Evolutionary conservation across 257 asterid species (phyloP).

Genomic region (Solanum tacnaense): DNA sequence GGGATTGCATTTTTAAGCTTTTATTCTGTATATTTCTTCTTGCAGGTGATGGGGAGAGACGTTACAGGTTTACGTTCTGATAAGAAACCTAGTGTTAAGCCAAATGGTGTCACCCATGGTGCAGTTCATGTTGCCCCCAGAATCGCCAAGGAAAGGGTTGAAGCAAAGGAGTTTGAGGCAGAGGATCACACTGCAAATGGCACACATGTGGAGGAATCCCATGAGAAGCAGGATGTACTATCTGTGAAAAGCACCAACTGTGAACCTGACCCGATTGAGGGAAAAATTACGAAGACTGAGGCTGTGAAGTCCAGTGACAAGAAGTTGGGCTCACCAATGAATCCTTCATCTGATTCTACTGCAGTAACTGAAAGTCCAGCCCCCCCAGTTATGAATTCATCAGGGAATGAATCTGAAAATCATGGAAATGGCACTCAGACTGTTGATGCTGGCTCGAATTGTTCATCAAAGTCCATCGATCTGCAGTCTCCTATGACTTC

Average conservation of each 20-base stretch:
- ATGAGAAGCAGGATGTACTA: constrained; percentile 47
- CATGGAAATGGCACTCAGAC: constrained; percentile 27
- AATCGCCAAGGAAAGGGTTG: constrained; percentile 18
- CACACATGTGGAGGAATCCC: constrained; percentile 14
- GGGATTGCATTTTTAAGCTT: background rate
- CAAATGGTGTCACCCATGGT: constrained; percentile 27
- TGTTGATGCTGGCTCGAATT: constrained; percentile 22
- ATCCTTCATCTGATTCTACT: constrained; percentile 37
- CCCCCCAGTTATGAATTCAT: constrained; percentile 20
- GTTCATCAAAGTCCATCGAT: constrained; percentile 23
- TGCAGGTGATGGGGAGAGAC: constrained; percentile 56
- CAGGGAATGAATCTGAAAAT: constrained; percentile 24
- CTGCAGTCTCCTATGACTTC: constrained; percentile 26
- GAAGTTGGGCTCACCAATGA: constrained; percentile 28
- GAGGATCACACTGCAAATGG: constrained; percentile 20
- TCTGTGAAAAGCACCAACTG: constrained; percentile 45
- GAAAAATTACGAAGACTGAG: constrained; percentile 38
- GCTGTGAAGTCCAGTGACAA: constrained; percentile 35
- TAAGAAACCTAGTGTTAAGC: constrained; percentile 22
- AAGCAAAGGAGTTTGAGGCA: constrained; percentile 16
- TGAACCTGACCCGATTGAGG: constrained; percentile 23
- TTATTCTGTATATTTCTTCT: background rate
- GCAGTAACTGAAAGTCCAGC: constrained; percentile 21
- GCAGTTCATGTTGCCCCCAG: constrained; percentile 27
- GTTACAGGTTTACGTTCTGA: constrained; percentile 33